phyloP scores from a whole-genome alignment of 805 yeast genomes.

The Limtongozyma cylindracea region DNA sequence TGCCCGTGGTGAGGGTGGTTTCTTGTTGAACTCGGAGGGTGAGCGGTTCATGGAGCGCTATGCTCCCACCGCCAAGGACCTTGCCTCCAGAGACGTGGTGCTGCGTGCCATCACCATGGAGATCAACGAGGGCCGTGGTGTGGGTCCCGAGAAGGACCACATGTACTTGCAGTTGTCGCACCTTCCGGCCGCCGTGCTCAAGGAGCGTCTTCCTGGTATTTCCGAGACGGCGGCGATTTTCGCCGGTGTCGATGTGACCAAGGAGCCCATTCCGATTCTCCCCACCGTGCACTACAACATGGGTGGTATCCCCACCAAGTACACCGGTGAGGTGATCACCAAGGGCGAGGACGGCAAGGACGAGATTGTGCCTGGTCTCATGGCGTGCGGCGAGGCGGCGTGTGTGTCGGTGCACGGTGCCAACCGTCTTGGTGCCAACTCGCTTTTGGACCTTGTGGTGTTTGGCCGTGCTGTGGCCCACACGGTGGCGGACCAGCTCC shows the following conservation, averaged over 20 bases:
- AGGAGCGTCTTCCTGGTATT: constrained; percentile 96
- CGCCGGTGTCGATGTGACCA: constrained; percentile 98
- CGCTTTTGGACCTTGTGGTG: constrained; percentile 85
- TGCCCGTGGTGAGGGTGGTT: constrained; percentile 99
- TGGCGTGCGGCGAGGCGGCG: constrained; percentile 98
- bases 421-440: constrained; percentile 96
- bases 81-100: constrained; percentile 96
- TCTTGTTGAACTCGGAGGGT: constrained; percentile 86
- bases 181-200: constrained; percentile 72
- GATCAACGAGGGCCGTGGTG: constrained; percentile 98
- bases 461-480: constrained; percentile 97
- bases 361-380: constrained; percentile 72
- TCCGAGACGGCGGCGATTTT: constrained; percentile 96
- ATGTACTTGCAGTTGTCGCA: constrained; percentile 85
- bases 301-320: constrained; percentile 99
- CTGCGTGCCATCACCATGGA: constrained; percentile 97
- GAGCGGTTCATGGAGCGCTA: constrained; percentile 99
- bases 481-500: constrained; percentile 61
- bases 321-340: constrained; percentile 85
- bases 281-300: constrained; percentile 98
- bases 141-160: constrained; percentile 90
- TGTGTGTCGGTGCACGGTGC: constrained; percentile 99
- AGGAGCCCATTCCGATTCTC: constrained; percentile 94
- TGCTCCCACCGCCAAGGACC: constrained; percentile 95
- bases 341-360: constrained; percentile 75